Evolutionary conservation across 371 early-diverging fungal species (phyloP), one percentile per base, ranked within the genome.

Genomic region (Gilbertella persicaria): DNA sequence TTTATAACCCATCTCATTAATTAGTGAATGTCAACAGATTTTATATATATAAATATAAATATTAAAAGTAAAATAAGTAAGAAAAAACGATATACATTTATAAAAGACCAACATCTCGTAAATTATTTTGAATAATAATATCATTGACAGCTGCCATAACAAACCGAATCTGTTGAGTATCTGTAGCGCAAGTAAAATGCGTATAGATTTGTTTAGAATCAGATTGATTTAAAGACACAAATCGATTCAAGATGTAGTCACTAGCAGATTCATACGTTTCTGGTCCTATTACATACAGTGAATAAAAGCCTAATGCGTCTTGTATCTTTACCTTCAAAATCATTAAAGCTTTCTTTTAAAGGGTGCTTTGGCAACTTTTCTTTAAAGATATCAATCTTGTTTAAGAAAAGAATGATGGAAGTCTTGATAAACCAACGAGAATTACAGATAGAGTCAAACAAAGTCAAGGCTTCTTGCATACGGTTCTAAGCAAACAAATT

Each of bases 351-450:
- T 21, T 83, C 68, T n/a, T 61, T 57, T 43, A 92, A 63, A 6
- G 89, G 88, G 21, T 80, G 78, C 36, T 67, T 70, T 12, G 71
- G 71, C 19, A 92, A 53, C 58, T 92, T 92, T 48, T 83, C 78
- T 55, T 77, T 82, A 70, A 92, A 89, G 23, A 90, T 63, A 63
- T 92, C 92, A 58, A 87, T 86, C 67, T 92, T 92, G 75, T 92
- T 92, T 48, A 92, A 62, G 67, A 92, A 92, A 2, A 92, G 75
- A 60, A 92, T 90, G 40, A 89, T 86, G 8, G 86, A 86, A 9
- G 90, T 90, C 53, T 86, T 81, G 41, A 79, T 71, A 62, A 92
- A 89, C 89, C 90, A 90, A 48, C 86, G 71, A 19, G 78, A 78
- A 60, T 91, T 91, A 69, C 86, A 86, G 62, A 91, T 86, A n/a